Evolutionary conservation across 1,284 basidiomycete genomes (phyloP), one percentile per base, ranked within the genome.

Genomic region (Mixia osmundae): DNA sequence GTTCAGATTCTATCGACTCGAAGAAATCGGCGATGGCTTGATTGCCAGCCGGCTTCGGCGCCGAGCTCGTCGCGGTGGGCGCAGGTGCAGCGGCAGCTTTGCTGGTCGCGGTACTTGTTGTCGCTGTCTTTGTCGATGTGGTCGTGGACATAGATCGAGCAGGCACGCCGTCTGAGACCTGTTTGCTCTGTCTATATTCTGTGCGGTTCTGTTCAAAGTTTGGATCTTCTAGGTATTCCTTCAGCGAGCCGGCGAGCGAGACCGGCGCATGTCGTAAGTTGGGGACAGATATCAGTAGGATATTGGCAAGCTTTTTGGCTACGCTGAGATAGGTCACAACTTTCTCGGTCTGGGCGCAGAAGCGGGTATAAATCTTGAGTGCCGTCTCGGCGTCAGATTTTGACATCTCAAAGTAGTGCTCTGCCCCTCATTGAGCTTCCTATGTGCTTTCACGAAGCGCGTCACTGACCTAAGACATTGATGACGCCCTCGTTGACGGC

Each of bases 331-430:
- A 99, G 51, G 94, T 85, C 4, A 94, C 82, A 2, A 95, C 85
- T 35, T 66, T 67, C 53, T 95, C 85, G 0, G 89, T 87, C 55
- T 97, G 83, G 42, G 71, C 72, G 60, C 85, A 91, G 58, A 99
- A 99, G 44, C 76, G 70, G 41, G 82, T 78, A 61, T 99, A 99
- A 44, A 95, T 74, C 22, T 64, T 61, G 23, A 97, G 68, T 2
- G 91, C 77, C 25, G 77, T 71, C 37, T 69, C 63, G 0, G 89
- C 91, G 54, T 97, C 89, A 16, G 73, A 59, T 47, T 79, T 76
- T 3, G 83, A 82, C 91, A 97, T 97, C 54, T 95, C 89, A 53
- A 97, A 95, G 59, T 95, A 99, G 59, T 91, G 78, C 54, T 95
- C 91, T 79, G 46, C n/a, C 24, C 18, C 26, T 36, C 29, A 35